These are phyloP conservation scores for Penicillium frequentans DNA, from an alignment of 2,329 filamentous ascomycete species.

Conservation along the genomic window DNA sequence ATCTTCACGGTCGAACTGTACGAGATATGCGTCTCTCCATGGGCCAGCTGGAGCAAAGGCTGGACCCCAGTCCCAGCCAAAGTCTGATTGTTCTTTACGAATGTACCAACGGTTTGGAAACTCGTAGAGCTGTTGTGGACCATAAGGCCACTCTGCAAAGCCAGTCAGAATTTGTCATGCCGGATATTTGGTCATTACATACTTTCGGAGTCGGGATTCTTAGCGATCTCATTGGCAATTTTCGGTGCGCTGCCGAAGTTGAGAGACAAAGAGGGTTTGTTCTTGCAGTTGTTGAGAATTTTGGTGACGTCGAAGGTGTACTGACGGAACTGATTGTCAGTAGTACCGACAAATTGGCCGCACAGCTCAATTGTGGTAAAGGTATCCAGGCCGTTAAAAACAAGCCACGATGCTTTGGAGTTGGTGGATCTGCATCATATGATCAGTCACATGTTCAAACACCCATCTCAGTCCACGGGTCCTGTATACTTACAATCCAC, in stretches of 20 bases:
- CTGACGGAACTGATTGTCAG: conserved; percentile 64
- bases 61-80: conserved; percentile 66
- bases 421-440: conserved; percentile 25
- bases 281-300: conserved; percentile 45
- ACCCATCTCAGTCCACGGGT: neutral
- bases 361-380: conserved; percentile 60
- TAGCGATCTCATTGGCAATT: conserved; percentile 55
- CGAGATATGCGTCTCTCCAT: conserved; percentile 60
- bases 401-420: conserved; percentile 51
- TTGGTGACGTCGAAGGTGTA: conserved; percentile 59
- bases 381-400: conserved; percentile 64
- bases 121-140: conserved; percentile 52
- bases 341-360: conserved; percentile 54
- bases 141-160: conserved; percentile 49
- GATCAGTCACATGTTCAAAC: neutral
- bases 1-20: conserved; percentile 49
- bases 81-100: conserved; percentile 62
- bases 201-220: conserved; percentile 50
- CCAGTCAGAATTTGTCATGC: neutral
- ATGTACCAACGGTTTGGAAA: conserved; percentile 57
- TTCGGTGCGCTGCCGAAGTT: conserved; percentile 59
- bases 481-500: conserved; percentile 38
- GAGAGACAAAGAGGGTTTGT: conserved; percentile 45
- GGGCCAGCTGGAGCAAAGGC: conserved; percentile 63
- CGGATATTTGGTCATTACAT: conserved; percentile 2